Evolutionary conservation across 129 eudicot species (phyloP), one percentile per base, ranked within the genome.

Genomic region (Chrysanthemum lavandulifolium): DNA sequence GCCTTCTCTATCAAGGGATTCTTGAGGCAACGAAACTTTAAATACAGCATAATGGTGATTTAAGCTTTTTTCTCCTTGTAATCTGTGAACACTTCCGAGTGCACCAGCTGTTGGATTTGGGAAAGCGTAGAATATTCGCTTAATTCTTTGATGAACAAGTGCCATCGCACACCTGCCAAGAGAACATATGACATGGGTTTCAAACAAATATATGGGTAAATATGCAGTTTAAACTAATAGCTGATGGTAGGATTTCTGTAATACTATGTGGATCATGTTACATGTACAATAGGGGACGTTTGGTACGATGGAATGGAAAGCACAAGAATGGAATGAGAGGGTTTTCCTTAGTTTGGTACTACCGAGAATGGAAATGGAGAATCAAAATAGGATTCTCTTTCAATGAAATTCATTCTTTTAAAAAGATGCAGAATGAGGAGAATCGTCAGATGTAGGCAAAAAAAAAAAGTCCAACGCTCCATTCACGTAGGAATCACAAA

Each of bases 31-130:
- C 69, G 77, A 12, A 55, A 94, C 97, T 69, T 86, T 83, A 74
- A 90, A 94, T 71, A 87, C 98, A 62, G 96, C 97, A 80, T 90
- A 94, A 76, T 86, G 98, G 69, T 94, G 98, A 81, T 94, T 94
- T 79, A 94, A 81, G 88, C 98, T 90, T 72, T 84, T 86, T 82
- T 94, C 98, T 49, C 98, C 98, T 77, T 94, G 98, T 64, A 94
- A 82, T 73, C 97, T 94, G 70, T 94, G 87, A 55, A 88, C 96
- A 79, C 97, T 90, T 69, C 97, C 98, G 45, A 94, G 82, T 1
- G 91, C 98, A 29, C 98, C 98, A 8, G 84, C 87, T 14, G 12
- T 80, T 23, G 84, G 75, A 68, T 94, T 94, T 12, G 93, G 96
- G 73, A 84, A 90, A 10, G 91, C 92, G 64, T 84, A 94, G 78